Evolutionary conservation across 495 filamentous ascomycete genomes (phyloP), one percentile per base, ranked within the genome.

Genomic region (Hypoxylon intermedium): DNA sequence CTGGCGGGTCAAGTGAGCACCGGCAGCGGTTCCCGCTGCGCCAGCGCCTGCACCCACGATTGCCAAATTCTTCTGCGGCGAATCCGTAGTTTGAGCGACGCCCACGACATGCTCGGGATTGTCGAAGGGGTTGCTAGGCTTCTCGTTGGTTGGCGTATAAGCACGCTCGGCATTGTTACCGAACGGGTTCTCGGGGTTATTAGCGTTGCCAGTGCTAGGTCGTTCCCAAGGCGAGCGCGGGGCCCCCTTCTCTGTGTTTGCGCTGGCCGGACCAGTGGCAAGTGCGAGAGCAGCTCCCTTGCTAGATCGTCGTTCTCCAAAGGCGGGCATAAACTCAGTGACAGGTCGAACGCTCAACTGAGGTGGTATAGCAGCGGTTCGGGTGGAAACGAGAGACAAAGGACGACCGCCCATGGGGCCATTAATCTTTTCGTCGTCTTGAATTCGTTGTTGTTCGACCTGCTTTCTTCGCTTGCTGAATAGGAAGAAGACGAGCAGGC

Each of bases 301-400:
- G 75, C 80, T 80, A 48, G 75, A 69, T 67, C 74, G 68, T 67
- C 74, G 63, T 53, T 77, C 75, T 44, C 58, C 73, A 34, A 92
- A 77, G 56, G 84, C 87, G 6, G 92, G 92, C 9, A 88, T 80
- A 72, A 98, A 95, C 65, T 96, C 87, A 50, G 92, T 93, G 26
- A 96, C 83, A 0, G 93, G 94, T 31, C 91, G 88, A 44, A 97
- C 81, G 63, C 92, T 95, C 37, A 98, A 80, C 49, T 86, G 85
- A 2, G 93, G 89, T 13, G 86, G 87, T 13, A 74, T 75, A 72
- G 73, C 72, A 37, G 67, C 70, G 34, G 72, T 65, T 42, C 67
- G 71, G 54, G 63, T 68, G 31, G 59, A 70, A 58, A 52, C 48
- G 58, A 68, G 54, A 44, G 68, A 66, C 57, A 60, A 58, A 1